phyloP scores from a whole-genome alignment of 2,329 filamentous ascomycete genomes.

The Byssochlamys sp. region DNA sequence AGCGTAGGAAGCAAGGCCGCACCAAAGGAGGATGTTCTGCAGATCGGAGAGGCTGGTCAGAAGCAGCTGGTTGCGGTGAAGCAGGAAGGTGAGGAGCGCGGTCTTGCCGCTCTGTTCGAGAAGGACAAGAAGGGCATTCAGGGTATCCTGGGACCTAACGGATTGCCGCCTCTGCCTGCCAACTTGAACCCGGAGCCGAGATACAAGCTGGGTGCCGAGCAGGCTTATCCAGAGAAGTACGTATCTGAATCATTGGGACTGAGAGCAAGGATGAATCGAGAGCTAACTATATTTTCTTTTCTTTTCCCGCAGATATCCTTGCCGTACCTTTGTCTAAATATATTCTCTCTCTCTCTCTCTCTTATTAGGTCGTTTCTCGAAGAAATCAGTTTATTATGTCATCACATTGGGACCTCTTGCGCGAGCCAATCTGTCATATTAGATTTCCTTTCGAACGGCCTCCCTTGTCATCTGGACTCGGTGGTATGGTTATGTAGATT shows the following conservation, averaged over 20 bases:
- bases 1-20: slow-evolving; percentile 69
- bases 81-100: slow-evolving; percentile 62
- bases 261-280: slow-evolving; percentile 32
- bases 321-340: slow-evolving; percentile 36
- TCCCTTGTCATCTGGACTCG: not conserved
- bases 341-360: too few relatives aligned
- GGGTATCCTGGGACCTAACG: slow-evolving; percentile 61
- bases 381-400: not conserved
- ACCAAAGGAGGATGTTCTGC: slow-evolving; percentile 66
- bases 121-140: slow-evolving; percentile 48
- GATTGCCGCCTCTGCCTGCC: slow-evolving; percentile 77
- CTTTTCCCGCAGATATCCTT: slow-evolving; percentile 30
- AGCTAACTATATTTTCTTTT: slow-evolving; percentile 1
- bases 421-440: not conserved
- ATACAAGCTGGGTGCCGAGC: slow-evolving; percentile 56
- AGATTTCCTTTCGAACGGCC: not conserved
- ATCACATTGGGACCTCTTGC: not conserved
- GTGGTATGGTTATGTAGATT: not conserved
- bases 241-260: slow-evolving; percentile 29
- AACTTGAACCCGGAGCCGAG: slow-evolving; percentile 51
- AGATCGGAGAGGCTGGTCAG: slow-evolving; percentile 64
- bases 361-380: not conserved
- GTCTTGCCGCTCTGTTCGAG: slow-evolving; percentile 65
- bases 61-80: slow-evolving; percentile 67
- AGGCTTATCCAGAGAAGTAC: slow-evolving; percentile 62